Evolutionary conservation across 257 asterid genomes (phyloP), one percentile per base, ranked within the genome.

Genomic region (Lycium barbarum): DNA sequence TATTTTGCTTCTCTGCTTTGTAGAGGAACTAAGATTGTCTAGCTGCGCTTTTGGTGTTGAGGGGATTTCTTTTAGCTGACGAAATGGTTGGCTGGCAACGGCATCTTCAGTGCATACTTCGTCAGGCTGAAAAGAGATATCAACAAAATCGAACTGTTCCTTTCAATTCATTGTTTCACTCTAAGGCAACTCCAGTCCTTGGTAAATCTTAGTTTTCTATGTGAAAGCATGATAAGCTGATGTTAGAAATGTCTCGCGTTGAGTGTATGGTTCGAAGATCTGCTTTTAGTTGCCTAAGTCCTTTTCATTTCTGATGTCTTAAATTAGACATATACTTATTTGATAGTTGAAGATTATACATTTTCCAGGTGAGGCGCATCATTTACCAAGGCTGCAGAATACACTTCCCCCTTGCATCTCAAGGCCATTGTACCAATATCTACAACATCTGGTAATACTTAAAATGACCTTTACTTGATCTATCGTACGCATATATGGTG

Each of bases 81-180:
- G 73, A 74, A 17, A 95, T 95, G 99, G 93, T 83, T 88, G 93
- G 91, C 80, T 94, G 99, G 99, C 93, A 90, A 85, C 89, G 93
- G 63, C 91, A 91, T 90, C 73, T 95, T 88, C 98, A 89, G 87
- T 89, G 93, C 65, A 79, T 94, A 17, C 84, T 89, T 86, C 93
- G 88, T 86, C 97, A 91, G 86, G 89, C 93, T 85, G 90, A 89
- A 81, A 96, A 85, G 87, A 93, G 92, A 91, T 88, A 89, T 84
- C 93, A 89, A 73, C 89, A 85, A 68, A 74, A 88, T 80, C 81
- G 15, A 71, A 74, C 38, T 54, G 88, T 91, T 88, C 85, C 93
- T 47, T 84, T 89, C 84, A 88, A 76, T 81, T 87, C 93, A 40
- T 85, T 85, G 61, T 86, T 54, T 86, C 96, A 90, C 55, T 80